Evolutionary conservation across 2,329 filamentous ascomycete species (phyloP).

Genomic region (Calonectria pseudoturangicola): DNA sequence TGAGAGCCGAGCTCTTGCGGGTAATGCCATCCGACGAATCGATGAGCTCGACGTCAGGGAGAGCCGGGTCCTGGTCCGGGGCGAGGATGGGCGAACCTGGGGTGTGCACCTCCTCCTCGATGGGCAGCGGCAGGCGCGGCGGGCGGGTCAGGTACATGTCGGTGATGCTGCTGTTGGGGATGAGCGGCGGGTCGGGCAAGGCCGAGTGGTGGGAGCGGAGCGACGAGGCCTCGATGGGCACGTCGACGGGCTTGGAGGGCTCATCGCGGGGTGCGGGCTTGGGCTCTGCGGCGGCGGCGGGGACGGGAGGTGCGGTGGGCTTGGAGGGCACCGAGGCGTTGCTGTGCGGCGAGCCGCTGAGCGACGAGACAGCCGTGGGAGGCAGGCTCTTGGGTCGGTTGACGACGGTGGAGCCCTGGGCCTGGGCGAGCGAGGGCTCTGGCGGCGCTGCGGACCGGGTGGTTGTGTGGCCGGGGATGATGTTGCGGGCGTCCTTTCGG

Average conservation of each 20-base stretch:
- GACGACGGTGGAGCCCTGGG: conserved; percentile 73
- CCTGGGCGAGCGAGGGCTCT: conserved; percentile 77
- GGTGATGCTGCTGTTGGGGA: conserved; percentile 75
- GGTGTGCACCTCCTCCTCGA: conserved; percentile 92
- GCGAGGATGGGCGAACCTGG: conserved; percentile 93
- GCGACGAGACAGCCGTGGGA: conserved; percentile 69
- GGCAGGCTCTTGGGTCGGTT: conserved; percentile 68
- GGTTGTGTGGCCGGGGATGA: conserved; percentile 72
- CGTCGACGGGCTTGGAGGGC: conserved; percentile 75
- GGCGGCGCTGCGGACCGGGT: conserved; percentile 76
- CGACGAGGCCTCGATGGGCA: conserved; percentile 66
- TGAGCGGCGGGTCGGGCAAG: conserved; percentile 65
- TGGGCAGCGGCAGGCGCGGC: conserved; percentile 91
- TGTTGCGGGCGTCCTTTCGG: conserved; percentile 65
- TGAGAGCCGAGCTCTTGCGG: conserved; percentile 75
- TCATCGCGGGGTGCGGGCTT: conserved; percentile 54
- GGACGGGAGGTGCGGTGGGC: conserved; percentile 46
- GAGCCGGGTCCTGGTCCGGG: conserved; percentile 75
- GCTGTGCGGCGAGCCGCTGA: conserved; percentile 68
- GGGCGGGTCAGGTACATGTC: conserved; percentile 82
- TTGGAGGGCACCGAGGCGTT: conserved; percentile 56
- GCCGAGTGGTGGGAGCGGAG: conserved; percentile 61
- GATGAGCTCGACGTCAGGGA: conserved; percentile 72
- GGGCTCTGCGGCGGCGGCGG: conserved; percentile 40
- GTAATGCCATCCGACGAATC: conserved; percentile 70